Evolutionary conservation across 1,139 yeast species (phyloP), one percentile per base, ranked within the genome.

Genomic region (Hyphopichia burtonii): DNA sequence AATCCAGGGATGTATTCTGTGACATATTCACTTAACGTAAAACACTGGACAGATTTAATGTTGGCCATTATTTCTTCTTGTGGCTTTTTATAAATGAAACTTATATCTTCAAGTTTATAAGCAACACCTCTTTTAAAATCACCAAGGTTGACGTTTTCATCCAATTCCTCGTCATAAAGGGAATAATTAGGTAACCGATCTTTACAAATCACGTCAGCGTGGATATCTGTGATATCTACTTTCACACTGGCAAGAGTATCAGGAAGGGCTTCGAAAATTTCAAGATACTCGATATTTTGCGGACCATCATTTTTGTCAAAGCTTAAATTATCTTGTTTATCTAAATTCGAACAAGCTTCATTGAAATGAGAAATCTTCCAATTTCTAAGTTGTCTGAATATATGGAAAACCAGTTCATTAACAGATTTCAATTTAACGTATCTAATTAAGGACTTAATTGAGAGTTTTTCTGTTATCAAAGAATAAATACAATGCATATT

Each of bases 111-210:
- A 2, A 69, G 36, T 32, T 62, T 56, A 12, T 66, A 31, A 3
- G 71, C 66, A 3, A 72, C 60, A 3, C 78, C 78, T 44, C 78
- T 53, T 40, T 65, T 67, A 46, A 60, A 72, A 41, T 67, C 69
- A 3, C 65, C 67, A 41, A 74, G 53, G 47, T 74, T 71, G 17
- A 68, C 49, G 6, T 65, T 58, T 34, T 59, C 47, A 2, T 52
- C 54, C 1, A 61, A 40, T 2, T 46, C 45, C 2, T 55, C 54
- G 38, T 68, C 72, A 34, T 40, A 52, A 10, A 66, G 51, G 1
- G 47, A 46, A 40, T 65, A 67, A 39, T 61, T 57, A 0, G 78
- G 78, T 16, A 74, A 54, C 4, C 68, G 67, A 45, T 73, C 78
- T 42, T 71, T 71, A 46, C 77, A 71, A 15, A 69, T 59, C 12